These are phyloP conservation scores for Candida dajiaensis DNA, from an alignment of 805 yeast species.

Conservation along the genomic window DNA sequence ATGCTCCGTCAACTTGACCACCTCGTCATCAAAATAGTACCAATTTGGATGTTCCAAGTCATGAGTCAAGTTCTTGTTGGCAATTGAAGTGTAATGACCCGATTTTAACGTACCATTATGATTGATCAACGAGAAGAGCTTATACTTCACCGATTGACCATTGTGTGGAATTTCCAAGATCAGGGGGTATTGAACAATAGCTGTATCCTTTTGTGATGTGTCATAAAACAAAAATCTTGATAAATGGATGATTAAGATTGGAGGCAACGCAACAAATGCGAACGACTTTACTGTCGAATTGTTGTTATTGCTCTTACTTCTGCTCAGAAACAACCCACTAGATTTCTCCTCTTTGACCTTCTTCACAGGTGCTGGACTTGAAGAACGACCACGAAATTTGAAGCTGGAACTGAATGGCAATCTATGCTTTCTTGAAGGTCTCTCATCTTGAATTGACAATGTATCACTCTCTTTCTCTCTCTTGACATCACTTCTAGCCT, in stretches of 20 bases:
- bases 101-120: conserved; percentile 66
- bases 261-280: conserved; percentile 74
- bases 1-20: conserved; percentile 40
- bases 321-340: conserved; percentile 13
- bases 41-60: conserved; percentile 41
- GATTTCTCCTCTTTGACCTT: conserved; percentile 21
- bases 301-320: conserved; percentile 1
- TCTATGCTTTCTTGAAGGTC: conserved; percentile 15
- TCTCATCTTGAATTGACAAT: conserved; percentile 4
- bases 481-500: conserved; percentile 2
- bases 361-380: conserved; percentile 12
- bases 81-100: conserved; percentile 72
- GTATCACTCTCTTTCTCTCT: background rate
- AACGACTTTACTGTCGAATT: conserved; percentile 60
- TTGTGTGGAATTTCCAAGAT: conserved; percentile 41
- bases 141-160: conserved; percentile 37
- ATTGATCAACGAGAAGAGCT: conserved; percentile 57
- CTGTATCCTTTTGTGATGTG: conserved; percentile 46
- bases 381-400: conserved; percentile 26
- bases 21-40: conserved; percentile 75
- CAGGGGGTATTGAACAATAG: conserved; percentile 51
- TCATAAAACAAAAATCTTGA: conserved; percentile 65
- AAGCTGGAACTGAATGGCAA: conserved; percentile 16
- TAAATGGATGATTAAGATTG: conserved; percentile 72
- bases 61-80: conserved; percentile 40